Evolutionary conservation across 108 stramenopile species (phyloP).

Genomic region (Fistulifera solaris): DNA sequence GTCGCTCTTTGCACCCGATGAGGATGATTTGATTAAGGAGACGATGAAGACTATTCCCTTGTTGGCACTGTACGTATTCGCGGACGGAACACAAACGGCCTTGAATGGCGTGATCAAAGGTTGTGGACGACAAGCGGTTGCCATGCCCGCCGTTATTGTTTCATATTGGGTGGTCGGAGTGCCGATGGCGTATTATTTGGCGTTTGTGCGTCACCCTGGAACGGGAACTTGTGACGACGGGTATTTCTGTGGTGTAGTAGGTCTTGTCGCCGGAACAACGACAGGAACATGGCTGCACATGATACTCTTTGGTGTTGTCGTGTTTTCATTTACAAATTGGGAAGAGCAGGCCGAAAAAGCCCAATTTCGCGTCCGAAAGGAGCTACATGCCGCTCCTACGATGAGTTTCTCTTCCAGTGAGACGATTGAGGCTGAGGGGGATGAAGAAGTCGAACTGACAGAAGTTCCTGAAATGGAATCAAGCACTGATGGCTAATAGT

Average conservation of each 20-base stretch:
- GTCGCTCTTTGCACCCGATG: constrained; percentile 34
- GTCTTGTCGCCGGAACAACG: constrained; percentile 47
- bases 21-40: constrained; percentile 23
- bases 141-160: constrained; percentile 43
- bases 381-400: too few relatives aligned
- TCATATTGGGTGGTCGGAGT: constrained; percentile 59
- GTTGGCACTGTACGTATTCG: constrained; percentile 48
- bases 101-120: constrained; percentile 56
- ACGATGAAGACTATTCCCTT: constrained; percentile 41
- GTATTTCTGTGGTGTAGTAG: constrained; percentile 51
- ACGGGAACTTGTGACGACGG: constrained; percentile 15
- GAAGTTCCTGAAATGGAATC: too few relatives aligned
- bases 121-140: constrained; percentile 43
- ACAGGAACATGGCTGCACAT: constrained; percentile 59
- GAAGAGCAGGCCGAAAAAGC: constrained; percentile 17
- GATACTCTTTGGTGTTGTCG: constrained; percentile 32
- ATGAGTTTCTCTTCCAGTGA: too few relatives aligned
- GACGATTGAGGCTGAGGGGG: too few relatives aligned
- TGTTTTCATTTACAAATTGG: constrained; percentile 27
- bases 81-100: constrained; percentile 55
- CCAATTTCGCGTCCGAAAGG: too few relatives aligned
- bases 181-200: constrained; percentile 46
- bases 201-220: constrained; percentile 21
- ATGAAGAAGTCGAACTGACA: too few relatives aligned
- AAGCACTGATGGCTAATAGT: too few relatives aligned